phyloP scores from a whole-genome alignment of 2,329 filamentous ascomycete species.

The Helotiales sp. region DNA sequence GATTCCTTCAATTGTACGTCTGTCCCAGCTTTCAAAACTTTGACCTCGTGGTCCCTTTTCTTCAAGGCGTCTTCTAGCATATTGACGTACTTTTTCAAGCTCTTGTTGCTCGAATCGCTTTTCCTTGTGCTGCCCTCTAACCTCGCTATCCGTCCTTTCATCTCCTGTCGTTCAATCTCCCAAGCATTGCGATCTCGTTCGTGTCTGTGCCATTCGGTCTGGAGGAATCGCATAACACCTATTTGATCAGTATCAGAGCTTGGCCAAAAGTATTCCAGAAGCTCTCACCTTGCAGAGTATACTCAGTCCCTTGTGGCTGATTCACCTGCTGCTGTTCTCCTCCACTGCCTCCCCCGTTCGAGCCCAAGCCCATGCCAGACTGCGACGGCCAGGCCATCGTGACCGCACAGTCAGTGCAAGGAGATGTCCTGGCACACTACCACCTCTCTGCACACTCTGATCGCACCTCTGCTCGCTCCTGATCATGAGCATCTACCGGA shows the following conservation, averaged over 20 bases:
- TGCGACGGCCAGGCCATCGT: constrained; percentile 72
- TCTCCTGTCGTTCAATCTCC: constrained; percentile 99
- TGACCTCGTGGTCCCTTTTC: constrained; percentile 74
- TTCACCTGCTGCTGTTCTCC: constrained; percentile 30
- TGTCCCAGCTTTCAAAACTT: constrained; percentile 48
- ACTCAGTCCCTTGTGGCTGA: constrained; percentile 65
- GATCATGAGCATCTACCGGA: constrained; percentile 4
- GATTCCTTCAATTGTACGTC: constrained; percentile 42
- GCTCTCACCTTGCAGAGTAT: constrained; percentile 65
- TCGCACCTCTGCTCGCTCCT: constrained; percentile 12
- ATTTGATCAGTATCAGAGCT: constrained; percentile 37
- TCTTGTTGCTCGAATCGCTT: constrained; percentile 84
- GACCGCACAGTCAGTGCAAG: constrained; percentile 24
- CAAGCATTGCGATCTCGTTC: constrained; percentile 96
- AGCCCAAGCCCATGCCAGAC: constrained; percentile 49
- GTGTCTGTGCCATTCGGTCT: constrained; percentile 98
- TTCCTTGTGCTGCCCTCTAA: constrained; percentile 88
- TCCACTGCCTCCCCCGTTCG: constrained; percentile 31
- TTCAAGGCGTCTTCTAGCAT: constrained; percentile 88
- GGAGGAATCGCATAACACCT: constrained; percentile 99
- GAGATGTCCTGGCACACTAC: constrained; percentile 1
- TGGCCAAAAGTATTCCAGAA: background rate
- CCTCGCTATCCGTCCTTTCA: constrained; percentile 95
- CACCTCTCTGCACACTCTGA: constrained; percentile 11
- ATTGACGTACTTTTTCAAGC: constrained; percentile 83